Conservation (phyloP, 2,329 filamentous ascomycete species). For the Corinectria fuckeliana region DNA sequence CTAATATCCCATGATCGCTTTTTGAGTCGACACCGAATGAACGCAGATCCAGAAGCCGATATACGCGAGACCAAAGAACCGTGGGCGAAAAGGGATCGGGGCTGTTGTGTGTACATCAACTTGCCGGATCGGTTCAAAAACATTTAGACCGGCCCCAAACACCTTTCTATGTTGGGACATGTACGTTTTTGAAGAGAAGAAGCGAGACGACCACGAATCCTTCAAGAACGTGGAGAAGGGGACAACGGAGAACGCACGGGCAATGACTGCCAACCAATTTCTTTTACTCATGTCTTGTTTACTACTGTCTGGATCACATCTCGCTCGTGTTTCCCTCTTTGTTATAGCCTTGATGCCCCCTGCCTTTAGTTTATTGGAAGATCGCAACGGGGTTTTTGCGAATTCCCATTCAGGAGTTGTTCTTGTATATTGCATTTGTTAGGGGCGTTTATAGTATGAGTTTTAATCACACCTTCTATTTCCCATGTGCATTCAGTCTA, state of each 20-base stretch:
- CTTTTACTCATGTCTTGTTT: constrained; percentile 15
- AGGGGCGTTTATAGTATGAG: constrained; percentile 40
- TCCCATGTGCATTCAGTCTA: background rate
- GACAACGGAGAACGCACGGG: constrained; percentile 7
- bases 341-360: constrained; percentile 14
- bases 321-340: constrained; percentile 9
- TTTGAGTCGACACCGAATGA: background rate
- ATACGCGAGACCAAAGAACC: background rate
- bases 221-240: background rate
- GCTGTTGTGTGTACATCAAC: background rate
- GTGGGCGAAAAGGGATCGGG: background rate
- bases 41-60: background rate
- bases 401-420: constrained; percentile 31
- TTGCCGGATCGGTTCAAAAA: background rate
- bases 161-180: constrained; percentile 6
- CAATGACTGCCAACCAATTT: constrained; percentile 17
- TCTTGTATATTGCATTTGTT: constrained; percentile 34
- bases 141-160: background rate
- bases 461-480: constrained; percentile 37
- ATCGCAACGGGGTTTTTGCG: constrained; percentile 24
- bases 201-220: background rate
- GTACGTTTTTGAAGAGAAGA: background rate
- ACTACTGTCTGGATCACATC: constrained; percentile 17
- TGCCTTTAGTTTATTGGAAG: constrained; percentile 17
- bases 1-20: background rate